phyloP scores from a whole-genome alignment of 331 rosid species.

The Malus hybrid region DNA sequence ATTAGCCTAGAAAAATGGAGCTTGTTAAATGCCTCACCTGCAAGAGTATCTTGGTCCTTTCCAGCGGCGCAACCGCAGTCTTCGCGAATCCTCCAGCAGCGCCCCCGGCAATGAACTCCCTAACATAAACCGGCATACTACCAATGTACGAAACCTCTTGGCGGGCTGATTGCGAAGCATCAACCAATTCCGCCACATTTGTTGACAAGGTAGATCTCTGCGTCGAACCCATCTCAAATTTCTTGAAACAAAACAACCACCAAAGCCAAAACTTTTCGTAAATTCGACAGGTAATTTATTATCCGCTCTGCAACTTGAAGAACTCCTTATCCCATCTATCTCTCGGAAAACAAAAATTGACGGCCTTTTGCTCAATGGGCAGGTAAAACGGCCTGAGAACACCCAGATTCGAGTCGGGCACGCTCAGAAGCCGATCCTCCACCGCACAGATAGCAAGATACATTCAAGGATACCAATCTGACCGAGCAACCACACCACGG shows the following conservation, averaged over 20 bases:
- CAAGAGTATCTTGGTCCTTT: conserved; percentile 86
- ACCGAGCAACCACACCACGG: conserved; percentile 8
- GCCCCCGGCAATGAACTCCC: conserved; percentile 89
- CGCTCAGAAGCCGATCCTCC: conserved; percentile 49
- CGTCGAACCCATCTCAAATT: conserved; percentile 58
- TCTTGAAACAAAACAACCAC: background rate
- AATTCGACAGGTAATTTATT: background rate
- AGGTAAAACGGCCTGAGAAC: conserved; percentile 40
- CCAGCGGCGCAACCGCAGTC: conserved; percentile 86
- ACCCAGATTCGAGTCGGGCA: conserved; percentile 52
- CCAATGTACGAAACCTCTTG: conserved; percentile 40
- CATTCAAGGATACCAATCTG: conserved; percentile 50
- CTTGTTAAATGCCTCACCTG: conserved; percentile 48
- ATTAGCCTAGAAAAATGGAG: background rate
- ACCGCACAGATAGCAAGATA: conserved; percentile 32
- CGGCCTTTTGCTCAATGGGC: conserved; percentile 14
- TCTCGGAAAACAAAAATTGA: conserved; percentile 28
- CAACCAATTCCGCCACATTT: conserved; percentile 66
- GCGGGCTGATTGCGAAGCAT: conserved; percentile 47
- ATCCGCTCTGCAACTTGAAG: conserved; percentile 67
- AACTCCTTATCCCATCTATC: conserved; percentile 72
- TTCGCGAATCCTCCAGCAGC: conserved; percentile 89
- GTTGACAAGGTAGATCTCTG: conserved; percentile 54
- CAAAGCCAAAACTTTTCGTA: background rate
- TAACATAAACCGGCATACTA: conserved; percentile 64